Conservation (phyloP, 139 green algal genomes). For the Volvox reticuliferus region DNA sequence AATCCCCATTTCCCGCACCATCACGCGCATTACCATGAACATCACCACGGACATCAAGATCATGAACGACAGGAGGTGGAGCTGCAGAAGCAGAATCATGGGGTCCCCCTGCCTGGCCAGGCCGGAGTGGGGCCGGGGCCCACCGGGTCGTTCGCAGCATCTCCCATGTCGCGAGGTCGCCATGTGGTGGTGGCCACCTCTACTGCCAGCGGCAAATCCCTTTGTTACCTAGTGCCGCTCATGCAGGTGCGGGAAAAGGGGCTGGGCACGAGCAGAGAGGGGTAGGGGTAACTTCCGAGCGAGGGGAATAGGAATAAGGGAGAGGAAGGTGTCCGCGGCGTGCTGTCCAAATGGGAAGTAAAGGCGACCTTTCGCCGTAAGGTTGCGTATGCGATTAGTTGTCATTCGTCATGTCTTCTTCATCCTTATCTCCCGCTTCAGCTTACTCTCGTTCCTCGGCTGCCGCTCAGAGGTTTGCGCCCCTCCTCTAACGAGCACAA, state of each 20-base stretch:
- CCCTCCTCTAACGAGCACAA: no score
- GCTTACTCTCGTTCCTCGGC: no score
- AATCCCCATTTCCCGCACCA: not conserved
- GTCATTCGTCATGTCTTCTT: no score
- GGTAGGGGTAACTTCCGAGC: no score
- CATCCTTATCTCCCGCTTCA: no score
- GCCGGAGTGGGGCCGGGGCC: not conserved
- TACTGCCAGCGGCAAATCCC: conserved; percentile 93
- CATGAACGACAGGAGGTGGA: not conserved
- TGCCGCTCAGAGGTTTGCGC: no score
- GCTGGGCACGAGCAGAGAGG: no score
- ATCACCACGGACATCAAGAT: not conserved
- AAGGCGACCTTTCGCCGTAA: no score
- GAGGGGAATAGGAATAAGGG: no score
- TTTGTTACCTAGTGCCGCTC: conserved; percentile 93
- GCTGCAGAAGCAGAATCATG: not conserved
- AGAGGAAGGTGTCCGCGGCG: not conserved
- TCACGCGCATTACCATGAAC: not conserved
- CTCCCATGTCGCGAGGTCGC: not conserved
- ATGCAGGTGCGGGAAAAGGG: conserved; percentile 55
- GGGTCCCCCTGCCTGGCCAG: not conserved
- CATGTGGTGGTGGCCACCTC: conserved; percentile 91
- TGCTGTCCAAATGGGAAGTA: not conserved
- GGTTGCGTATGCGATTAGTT: no score
- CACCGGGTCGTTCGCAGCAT: not conserved